Percentiles rank a stretch among this genome's conserved stretches.
phyloP scores from a whole-genome alignment of 257 asterid genomes.

The Solanum corneliomulleri region DNA sequence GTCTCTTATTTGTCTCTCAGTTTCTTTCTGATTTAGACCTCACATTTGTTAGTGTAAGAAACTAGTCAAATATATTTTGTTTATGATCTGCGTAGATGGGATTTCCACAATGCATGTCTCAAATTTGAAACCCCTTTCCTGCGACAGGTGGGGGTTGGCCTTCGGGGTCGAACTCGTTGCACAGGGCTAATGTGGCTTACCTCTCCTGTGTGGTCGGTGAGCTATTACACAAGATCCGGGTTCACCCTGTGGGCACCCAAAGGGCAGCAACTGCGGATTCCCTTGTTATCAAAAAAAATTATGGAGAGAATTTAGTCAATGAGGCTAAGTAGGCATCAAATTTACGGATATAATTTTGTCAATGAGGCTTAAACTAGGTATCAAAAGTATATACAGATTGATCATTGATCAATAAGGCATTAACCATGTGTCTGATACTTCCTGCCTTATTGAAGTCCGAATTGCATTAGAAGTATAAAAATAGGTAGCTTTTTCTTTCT shows the following conservation, averaged over 20 bases:
- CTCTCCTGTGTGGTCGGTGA: background rate
- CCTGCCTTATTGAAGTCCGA: background rate
- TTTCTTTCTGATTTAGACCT: background rate
- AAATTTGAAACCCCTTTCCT: background rate
- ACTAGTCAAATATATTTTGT: background rate
- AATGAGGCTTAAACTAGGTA: background rate
- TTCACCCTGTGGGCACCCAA: background rate
- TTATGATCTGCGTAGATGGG: background rate
- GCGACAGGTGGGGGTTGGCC: background rate
- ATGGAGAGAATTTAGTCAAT: background rate
- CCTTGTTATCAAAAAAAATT: background rate
- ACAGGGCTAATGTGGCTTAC: background rate
- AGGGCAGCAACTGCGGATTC: background rate
- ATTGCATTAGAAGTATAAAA: background rate
- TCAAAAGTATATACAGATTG: background rate
- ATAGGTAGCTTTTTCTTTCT: background rate
- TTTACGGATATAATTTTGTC: background rate
- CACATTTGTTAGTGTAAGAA: background rate
- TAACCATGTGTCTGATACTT: background rate
- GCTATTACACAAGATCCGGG: background rate
- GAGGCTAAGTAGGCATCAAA: background rate
- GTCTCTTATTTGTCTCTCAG: background rate
- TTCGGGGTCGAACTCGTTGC: background rate
- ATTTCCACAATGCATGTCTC: background rate
- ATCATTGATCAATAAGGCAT: background rate